Conservation (phyloP, 23 red algal genomes). For the Agarophyton chilense region DNA sequence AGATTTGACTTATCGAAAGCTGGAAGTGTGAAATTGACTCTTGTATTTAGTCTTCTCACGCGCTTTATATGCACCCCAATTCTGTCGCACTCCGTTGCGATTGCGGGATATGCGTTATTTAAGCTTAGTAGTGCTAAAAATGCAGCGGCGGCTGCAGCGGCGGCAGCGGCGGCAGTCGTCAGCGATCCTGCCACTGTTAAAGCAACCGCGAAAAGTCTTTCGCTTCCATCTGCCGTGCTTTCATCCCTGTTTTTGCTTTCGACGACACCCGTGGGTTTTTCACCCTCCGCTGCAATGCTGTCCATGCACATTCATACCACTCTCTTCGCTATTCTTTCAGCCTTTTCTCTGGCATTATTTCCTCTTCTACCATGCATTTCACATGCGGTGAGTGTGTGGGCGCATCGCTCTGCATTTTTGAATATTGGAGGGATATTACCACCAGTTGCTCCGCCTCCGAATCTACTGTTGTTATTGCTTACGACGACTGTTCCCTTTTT, state of each 20-base stretch:
- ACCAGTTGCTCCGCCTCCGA: slow-evolving; percentile 54
- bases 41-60: slow-evolving; percentile 49
- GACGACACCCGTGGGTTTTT: slow-evolving; percentile 53
- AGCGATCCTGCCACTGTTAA: slow-evolving; percentile 47
- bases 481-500: slow-evolving; percentile 46
- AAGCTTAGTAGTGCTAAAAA: slow-evolving; percentile 32
- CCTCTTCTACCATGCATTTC: slow-evolving; percentile 52
- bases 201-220: slow-evolving; percentile 43
- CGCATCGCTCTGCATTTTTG: slow-evolving; percentile 47
- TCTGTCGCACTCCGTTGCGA: slow-evolving; percentile 62
- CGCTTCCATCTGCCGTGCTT: slow-evolving; percentile 35
- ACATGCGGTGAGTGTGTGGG: slow-evolving; percentile 51
- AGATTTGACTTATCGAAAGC: slow-evolving; percentile 64
- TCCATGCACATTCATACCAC: slow-evolving; percentile 67
- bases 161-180: slow-evolving; percentile 20
- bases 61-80: slow-evolving; percentile 54
- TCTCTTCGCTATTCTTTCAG: slow-evolving; percentile 47
- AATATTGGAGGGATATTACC: slow-evolving; percentile 56
- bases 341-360: slow-evolving; percentile 44
- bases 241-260: slow-evolving; percentile 67
- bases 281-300: slow-evolving; percentile 57
- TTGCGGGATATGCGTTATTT: slow-evolving; percentile 48
- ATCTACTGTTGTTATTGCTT: not conserved
- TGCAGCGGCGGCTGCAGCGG: slow-evolving; percentile 48
- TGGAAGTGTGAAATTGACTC: slow-evolving; percentile 39